Evolutionary conservation across 768 basidiomycete genomes (phyloP).

Genomic region (Mycena vitilis): DNA sequence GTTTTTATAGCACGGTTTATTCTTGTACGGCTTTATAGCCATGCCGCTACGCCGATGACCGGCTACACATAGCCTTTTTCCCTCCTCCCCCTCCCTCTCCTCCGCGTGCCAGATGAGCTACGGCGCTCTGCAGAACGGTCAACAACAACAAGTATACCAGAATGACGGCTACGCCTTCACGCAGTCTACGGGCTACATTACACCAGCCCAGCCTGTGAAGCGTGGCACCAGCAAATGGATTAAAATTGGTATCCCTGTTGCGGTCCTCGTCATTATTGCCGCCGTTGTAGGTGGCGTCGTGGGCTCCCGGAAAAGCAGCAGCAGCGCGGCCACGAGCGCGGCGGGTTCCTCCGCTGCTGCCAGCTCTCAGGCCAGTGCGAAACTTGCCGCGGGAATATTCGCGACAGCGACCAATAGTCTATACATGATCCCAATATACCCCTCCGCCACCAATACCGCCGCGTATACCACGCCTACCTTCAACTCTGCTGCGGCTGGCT

Average conservation of each 20-base stretch:
- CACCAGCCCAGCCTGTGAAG: constrained; percentile 59
- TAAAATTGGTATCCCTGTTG: constrained; percentile 77
- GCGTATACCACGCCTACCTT: constrained; percentile 81
- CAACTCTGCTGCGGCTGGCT: constrained; percentile 56
- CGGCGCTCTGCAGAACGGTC: too few species aligned
- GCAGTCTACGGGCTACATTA: constrained; percentile 77
- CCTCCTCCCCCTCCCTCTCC: too few species aligned
- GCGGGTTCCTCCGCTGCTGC: constrained; percentile 52
- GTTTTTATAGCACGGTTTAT: too few species aligned
- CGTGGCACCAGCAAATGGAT: constrained; percentile 72
- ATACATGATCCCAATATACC: constrained; percentile 88
- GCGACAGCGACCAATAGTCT: constrained; percentile 83
- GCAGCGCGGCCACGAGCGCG: constrained; percentile 43
- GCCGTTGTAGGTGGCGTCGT: constrained; percentile 86
- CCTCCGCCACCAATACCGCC: constrained; percentile 86
- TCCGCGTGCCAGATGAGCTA: too few species aligned
- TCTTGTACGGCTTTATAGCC: too few species aligned
- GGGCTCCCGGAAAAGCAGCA: constrained; percentile 66
- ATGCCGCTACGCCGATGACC: too few species aligned
- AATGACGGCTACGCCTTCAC: constrained; percentile 67
- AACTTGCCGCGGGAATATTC: constrained; percentile 71
- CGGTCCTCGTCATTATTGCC: constrained; percentile 70
- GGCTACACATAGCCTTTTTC: too few species aligned
- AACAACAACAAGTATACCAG: too few species aligned
- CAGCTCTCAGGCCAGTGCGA: constrained; percentile 66